These are phyloP conservation scores for Fusarium chaquense DNA, from an alignment of 2,329 filamentous ascomycete species.

Conservation along the genomic window DNA sequence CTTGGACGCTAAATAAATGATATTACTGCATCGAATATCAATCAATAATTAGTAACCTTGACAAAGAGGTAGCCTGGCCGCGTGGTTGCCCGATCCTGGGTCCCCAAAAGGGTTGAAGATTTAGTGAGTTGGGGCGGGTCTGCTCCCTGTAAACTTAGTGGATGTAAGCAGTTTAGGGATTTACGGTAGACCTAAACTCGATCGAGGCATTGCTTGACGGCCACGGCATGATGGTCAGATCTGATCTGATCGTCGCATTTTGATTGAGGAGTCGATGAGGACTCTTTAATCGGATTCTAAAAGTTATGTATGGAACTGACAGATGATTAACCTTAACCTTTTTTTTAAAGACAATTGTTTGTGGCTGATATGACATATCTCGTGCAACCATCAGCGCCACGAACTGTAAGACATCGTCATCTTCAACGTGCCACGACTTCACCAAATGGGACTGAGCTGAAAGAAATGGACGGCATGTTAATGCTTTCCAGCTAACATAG, in stretches of 20 bases:
- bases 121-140: slow-evolving; percentile 3
- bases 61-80: background rate
- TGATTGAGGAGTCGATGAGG: background rate
- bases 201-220: slow-evolving; percentile 15
- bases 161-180: background rate
- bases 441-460: no score
- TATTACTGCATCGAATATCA: background rate
- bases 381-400: background rate
- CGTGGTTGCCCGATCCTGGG: background rate
- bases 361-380: background rate
- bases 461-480: background rate
- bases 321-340: background rate
- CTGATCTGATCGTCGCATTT: slow-evolving; percentile 1
- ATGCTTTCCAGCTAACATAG: no score
- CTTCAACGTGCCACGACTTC: background rate
- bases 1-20: slow-evolving; percentile 9
- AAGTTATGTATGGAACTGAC: background rate
- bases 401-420: background rate
- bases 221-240: background rate
- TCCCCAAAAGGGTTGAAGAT: background rate
- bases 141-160: slow-evolving; percentile 16
- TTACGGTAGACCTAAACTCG: slow-evolving; percentile 24
- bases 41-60: background rate
- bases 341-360: background rate
- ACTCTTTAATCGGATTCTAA: background rate